Conservation (phyloP, 2,329 filamentous ascomycete species). For the Orbilia oligospora region DNA sequence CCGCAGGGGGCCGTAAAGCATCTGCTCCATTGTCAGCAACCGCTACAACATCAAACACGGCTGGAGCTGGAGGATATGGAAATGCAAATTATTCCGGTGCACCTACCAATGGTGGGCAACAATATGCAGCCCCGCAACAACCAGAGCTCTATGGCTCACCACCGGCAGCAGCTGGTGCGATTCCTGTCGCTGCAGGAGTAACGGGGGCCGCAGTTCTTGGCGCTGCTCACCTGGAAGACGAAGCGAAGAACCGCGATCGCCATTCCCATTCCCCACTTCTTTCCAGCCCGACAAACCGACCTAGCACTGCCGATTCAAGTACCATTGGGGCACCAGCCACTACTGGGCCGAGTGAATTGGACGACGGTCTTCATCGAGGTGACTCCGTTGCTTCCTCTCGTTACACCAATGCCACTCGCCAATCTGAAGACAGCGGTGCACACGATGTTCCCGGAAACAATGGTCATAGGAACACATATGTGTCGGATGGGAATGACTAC, state of each 20-base stretch:
- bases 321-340: constrained; percentile 83
- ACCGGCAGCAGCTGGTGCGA: constrained; percentile 11
- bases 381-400: constrained; percentile 96
- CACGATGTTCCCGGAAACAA: constrained; percentile 45
- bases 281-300: constrained; percentile 69
- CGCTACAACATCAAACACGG: constrained; percentile 53
- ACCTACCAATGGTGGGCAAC: constrained; percentile 19
- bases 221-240: constrained; percentile 29
- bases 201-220: constrained; percentile 28
- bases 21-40: constrained; percentile 83
- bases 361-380: constrained; percentile 83
- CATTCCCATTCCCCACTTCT: constrained; percentile 78
- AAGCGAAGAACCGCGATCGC: constrained; percentile 73
- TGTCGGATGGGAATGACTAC: constrained; percentile 70
- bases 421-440: constrained; percentile 76
- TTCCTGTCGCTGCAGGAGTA: constrained; percentile 16
- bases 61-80: constrained; percentile 23
- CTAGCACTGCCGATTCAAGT: constrained; percentile 79
- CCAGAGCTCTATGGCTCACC: constrained; percentile 55
- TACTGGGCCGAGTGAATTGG: constrained; percentile 76
- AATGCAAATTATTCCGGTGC: constrained; percentile 34
- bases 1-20: constrained; percentile 81
- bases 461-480: constrained; percentile 69
- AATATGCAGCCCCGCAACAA: constrained; percentile 32
- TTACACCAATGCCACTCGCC: constrained; percentile 83